Evolutionary conservation across 495 filamentous ascomycete species (phyloP), one percentile per base, ranked within the genome.

Genomic region (Podospora pseudoanserina): DNA sequence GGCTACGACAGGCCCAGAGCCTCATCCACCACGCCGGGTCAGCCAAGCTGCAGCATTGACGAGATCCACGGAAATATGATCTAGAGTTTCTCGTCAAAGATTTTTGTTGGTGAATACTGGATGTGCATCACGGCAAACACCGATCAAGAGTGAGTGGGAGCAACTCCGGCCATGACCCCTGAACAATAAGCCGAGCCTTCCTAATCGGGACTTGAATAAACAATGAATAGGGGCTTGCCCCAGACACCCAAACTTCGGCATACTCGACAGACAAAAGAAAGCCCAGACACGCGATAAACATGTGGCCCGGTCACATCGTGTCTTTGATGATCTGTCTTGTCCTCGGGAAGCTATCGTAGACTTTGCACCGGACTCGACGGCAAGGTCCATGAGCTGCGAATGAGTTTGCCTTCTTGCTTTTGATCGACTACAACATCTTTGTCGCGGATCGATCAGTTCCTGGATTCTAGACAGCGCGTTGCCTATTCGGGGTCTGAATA

Each of bases 201-300:
- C 75, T 56, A 71, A 74, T 71, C 54, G 58, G 75, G 79, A 60
- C 72, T 23, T 78, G 70, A 80, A 80, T 79, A 81, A 75, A 73
- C 73, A 68, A 62, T 72, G 27, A 75, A 74, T 71, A 75, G 60
- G 65, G 55, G 55, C 6, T 5, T 5, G 23, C 55, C 13, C 55
- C 18, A 58, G 6, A 4, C 18, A 13, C 55, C 54, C 58, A 11
- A 16, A 49, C 13, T 49, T 11, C 39, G 15, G 39, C 39, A 49
- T 49, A 49, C 39, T 16, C 39, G 39, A 49, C 39, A 49, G 39
- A 49, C 11, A 49, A 49, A 49, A 49, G 39, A 49, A 16, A 13
- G 9, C 6, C 39, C 7, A 49, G 9, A 11, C 39, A 49, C 39
- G 39, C 39, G 39, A 49, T 1, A 49, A 49, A 16, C 13, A 49